Conservation (phyloP, 2,329 filamentous ascomycete genomes). For the Phaeomoniella chlamydospora region DNA sequence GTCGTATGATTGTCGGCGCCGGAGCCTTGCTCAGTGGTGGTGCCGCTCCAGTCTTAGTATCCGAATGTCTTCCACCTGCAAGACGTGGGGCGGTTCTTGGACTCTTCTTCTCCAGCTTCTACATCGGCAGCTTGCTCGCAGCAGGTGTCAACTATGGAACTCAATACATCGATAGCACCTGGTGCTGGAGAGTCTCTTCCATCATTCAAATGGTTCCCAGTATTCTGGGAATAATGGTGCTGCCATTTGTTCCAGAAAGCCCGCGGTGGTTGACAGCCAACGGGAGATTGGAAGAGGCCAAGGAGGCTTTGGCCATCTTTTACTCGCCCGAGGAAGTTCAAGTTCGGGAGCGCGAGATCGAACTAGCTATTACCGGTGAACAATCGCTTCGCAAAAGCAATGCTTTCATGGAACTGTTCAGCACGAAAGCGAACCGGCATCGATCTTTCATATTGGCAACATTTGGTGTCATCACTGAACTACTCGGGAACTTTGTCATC, state of each 20-base stretch:
- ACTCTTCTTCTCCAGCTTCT: background rate
- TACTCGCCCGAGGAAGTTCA: no score
- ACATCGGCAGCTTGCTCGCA: slow-evolving; percentile 26
- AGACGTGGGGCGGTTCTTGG: slow-evolving; percentile 22
- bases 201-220: slow-evolving; percentile 34
- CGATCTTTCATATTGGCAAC: no score
- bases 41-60: slow-evolving; percentile 46
- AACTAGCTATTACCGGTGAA: no score
- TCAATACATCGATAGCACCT: slow-evolving; percentile 18
- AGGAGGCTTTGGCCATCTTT: slow-evolving; percentile 41
- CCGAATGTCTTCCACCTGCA: slow-evolving; percentile 26
- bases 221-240: slow-evolving; percentile 30
- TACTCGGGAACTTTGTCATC: no score
- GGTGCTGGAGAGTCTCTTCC: slow-evolving; percentile 45
- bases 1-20: slow-evolving; percentile 38
- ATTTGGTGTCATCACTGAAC: no score
- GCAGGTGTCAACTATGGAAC: slow-evolving; percentile 32
- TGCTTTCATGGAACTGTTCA: no score
- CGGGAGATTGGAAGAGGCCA: slow-evolving; percentile 42
- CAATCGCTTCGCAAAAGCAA: no score
- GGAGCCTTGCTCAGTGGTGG: slow-evolving; percentile 45
- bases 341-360: no score
- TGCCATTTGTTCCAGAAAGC: slow-evolving; percentile 45
- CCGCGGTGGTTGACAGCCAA: slow-evolving; percentile 48
- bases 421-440: no score